These are phyloP conservation scores for Chlorociboria aeruginascens DNA, from an alignment of 495 filamentous ascomycete genomes.

Conservation along the genomic window DNA sequence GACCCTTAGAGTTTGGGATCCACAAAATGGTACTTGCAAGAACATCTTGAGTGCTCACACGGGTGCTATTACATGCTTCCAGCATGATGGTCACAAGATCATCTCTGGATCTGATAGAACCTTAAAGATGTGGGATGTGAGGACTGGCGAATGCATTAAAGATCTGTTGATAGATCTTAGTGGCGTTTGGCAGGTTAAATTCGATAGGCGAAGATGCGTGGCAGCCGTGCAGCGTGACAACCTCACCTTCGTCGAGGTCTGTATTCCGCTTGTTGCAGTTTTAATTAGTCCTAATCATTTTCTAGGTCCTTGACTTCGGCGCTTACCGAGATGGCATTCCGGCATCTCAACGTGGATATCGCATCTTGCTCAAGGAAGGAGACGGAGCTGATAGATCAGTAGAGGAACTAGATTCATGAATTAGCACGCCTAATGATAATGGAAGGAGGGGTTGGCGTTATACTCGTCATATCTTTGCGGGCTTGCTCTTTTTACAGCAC, in stretches of 20 bases:
- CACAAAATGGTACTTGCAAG: conserved; percentile 83
- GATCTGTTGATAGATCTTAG: conserved; percentile 93
- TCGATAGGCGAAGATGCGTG: conserved; percentile 90
- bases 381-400: conserved; percentile 15
- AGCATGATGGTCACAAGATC: conserved; percentile 93
- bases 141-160: conserved; percentile 80
- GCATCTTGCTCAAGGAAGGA: conserved; percentile 55
- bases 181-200: conserved; percentile 97
- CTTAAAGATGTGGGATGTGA: conserved; percentile 97
- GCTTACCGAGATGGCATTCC: conserved; percentile 73
- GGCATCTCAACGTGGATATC: conserved; percentile 60
- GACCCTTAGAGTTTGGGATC: conserved; percentile 95
- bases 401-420: conserved; percentile 4
- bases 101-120: conserved; percentile 93
- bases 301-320: conserved; percentile 80
- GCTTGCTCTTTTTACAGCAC: too few species aligned
- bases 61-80: conserved; percentile 97
- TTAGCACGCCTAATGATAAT: too few species aligned
- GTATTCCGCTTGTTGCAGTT: conserved; percentile 18
- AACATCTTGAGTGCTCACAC: conserved; percentile 84
- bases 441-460: too few species aligned
- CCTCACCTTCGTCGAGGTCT: conserved; percentile 91
- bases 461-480: too few species aligned
- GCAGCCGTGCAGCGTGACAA: conserved; percentile 90
- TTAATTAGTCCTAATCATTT: conserved; percentile 9